A percentile compares a stretch with the other conserved stretches of the same genome.
Conservation (phyloP, 176 grass and related monocot species). For the Secale cereale region DNA sequence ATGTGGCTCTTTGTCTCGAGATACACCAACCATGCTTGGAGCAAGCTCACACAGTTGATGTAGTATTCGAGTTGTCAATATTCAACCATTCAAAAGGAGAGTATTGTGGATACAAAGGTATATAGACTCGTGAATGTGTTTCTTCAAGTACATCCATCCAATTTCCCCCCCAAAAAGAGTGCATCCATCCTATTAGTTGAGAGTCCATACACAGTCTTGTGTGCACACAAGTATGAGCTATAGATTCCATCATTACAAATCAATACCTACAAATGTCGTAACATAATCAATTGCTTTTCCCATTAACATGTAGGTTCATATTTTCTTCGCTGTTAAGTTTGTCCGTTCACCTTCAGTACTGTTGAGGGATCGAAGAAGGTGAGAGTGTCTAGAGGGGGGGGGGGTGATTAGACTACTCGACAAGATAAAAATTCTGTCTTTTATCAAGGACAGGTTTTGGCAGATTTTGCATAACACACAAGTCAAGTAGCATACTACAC, state of each 20-base stretch:
- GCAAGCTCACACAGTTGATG: background rate
- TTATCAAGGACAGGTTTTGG: too few species aligned
- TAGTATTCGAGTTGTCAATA: slow-evolving; percentile 24
- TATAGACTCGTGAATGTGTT: background rate
- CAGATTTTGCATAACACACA: too few species aligned
- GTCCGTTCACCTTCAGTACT: background rate
- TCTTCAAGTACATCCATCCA: background rate
- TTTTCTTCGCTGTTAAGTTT: background rate
- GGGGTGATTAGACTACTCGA: too few species aligned
- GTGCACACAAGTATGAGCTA: background rate
- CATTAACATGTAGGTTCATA: background rate
- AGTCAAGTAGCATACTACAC: too few species aligned
- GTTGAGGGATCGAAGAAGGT: too few species aligned
- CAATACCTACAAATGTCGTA: background rate
- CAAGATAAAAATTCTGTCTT: too few species aligned
- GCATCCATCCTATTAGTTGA: background rate
- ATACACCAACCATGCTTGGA: background rate
- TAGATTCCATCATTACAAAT: background rate
- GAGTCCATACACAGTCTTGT: background rate
- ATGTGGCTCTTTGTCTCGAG: background rate
- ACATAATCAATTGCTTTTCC: background rate
- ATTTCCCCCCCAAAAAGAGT: background rate
- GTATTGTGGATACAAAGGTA: slow-evolving; percentile 10
- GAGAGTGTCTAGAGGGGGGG: too few species aligned
- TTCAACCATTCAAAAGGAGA: slow-evolving; percentile 22